Conservation (phyloP, 2,329 filamentous ascomycete species). For the Ophiocordyceps robertsii region DNA sequence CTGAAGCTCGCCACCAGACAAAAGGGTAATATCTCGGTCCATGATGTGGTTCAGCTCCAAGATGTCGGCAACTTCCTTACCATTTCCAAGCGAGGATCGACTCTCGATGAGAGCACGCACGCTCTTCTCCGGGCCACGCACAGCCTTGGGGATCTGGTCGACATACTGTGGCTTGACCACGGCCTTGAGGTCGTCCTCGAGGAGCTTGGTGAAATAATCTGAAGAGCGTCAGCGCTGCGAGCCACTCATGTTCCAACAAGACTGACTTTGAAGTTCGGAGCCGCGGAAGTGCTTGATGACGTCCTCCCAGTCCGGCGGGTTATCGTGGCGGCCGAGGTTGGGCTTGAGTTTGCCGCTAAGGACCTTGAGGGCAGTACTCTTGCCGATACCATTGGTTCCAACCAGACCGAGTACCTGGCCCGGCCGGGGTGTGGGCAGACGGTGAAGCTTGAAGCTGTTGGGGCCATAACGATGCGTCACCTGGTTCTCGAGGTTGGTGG, state of each 20-base stretch:
- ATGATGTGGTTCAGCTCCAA: slow-evolving; percentile 82
- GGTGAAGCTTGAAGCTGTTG: slow-evolving; percentile 99
- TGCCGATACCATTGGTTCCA: slow-evolving; percentile 99
- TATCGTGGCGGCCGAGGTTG: slow-evolving; percentile 87
- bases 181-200: slow-evolving; percentile 94
- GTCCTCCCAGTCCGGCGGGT: slow-evolving; percentile 98
- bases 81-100: slow-evolving; percentile 64
- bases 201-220: slow-evolving; percentile 96
- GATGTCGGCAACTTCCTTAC: slow-evolving; percentile 68
- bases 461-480: slow-evolving; percentile 98
- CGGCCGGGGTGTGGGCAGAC: slow-evolving; percentile 87
- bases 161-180: slow-evolving; percentile 99
- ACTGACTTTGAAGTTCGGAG: slow-evolving; percentile 87
- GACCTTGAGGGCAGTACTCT: slow-evolving; percentile 99
- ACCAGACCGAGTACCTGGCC: slow-evolving; percentile 93
- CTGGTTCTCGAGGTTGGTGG: slow-evolving; percentile 95
- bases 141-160: slow-evolving; percentile 89
- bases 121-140: slow-evolving; percentile 67
- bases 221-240: slow-evolving; percentile 1
- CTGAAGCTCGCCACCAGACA: slow-evolving; percentile 96
- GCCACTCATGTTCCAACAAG: neutral
- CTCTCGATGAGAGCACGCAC: slow-evolving; percentile 69
- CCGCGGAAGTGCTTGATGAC: slow-evolving; percentile 97
- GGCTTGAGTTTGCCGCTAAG: slow-evolving; percentile 97
- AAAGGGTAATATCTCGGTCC: slow-evolving; percentile 76